Conservation (phyloP, 2,329 filamentous ascomycete genomes). For the Zopfia rhizophila region DNA sequence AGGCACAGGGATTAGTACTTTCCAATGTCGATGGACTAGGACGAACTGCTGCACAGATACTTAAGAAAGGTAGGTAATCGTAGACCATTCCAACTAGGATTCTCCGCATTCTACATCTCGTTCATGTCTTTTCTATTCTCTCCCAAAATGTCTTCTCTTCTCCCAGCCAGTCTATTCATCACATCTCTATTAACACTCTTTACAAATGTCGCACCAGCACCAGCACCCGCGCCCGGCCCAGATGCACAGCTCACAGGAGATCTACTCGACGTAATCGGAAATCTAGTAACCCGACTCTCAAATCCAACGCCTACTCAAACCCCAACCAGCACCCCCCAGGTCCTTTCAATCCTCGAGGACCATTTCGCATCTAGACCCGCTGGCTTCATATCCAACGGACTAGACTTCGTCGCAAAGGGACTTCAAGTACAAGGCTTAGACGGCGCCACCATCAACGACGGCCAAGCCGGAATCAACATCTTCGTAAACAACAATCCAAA, state of each 20-base stretch:
- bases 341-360: slow-evolving; percentile 10
- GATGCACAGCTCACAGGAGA: slow-evolving; percentile 7
- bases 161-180: slow-evolving; percentile 4
- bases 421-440: slow-evolving; percentile 8
- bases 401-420: slow-evolving; percentile 16
- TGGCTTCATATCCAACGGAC: slow-evolving; percentile 15
- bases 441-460: slow-evolving; percentile 13
- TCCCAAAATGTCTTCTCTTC: slow-evolving; percentile 6
- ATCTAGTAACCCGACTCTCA: slow-evolving; percentile 2
- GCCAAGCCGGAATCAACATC: slow-evolving; percentile 18
- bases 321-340: slow-evolving; percentile 10
- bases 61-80: too few species aligned
- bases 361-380: slow-evolving; percentile 11
- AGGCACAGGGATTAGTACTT: too few species aligned
- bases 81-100: too few species aligned
- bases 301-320: slow-evolving; percentile 8
- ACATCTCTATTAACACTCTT: not conserved
- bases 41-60: too few species aligned
- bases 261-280: slow-evolving; percentile 6
- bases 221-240: slow-evolving; percentile 4
- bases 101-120: too few species aligned
- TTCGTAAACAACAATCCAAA: slow-evolving; percentile 36
- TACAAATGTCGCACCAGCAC: slow-evolving; percentile 6
- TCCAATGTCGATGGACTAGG: too few species aligned
- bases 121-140: too few species aligned